phyloP scores from a whole-genome alignment of 192 early-diverging fungal genomes.

The Jimgerdemannia flammicorona region DNA sequence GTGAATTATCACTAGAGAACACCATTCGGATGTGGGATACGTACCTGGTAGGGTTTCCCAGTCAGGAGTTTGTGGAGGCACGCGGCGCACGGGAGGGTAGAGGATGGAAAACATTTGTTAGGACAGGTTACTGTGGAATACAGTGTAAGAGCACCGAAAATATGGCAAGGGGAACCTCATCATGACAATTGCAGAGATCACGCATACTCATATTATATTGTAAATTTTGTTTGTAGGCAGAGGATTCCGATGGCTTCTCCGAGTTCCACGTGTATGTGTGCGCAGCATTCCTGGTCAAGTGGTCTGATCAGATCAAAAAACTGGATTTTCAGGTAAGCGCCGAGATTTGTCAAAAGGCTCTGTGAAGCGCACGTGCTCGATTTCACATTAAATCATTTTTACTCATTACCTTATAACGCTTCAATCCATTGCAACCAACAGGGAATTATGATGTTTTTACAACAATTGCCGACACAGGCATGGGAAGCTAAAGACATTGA shows the following conservation, averaged over 20 bases:
- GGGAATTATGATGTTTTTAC: slow-evolving; percentile 92
- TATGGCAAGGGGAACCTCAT: too few relatives aligned
- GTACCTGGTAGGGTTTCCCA: slow-evolving; percentile 61
- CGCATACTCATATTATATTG: neutral
- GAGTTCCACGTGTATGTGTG: slow-evolving; percentile 99
- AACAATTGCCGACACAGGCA: slow-evolving; percentile 76
- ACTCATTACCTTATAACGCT: neutral
- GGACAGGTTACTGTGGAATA: neutral
- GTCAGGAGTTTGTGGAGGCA: neutral
- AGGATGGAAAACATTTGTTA: neutral
- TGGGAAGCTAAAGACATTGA: slow-evolving; percentile 95
- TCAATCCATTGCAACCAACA: slow-evolving; percentile 19
- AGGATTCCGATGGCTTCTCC: slow-evolving; percentile 88
- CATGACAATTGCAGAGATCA: too few relatives aligned
- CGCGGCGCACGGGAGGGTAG: neutral
- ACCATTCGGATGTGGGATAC: slow-evolving; percentile 99
- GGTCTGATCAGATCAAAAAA: slow-evolving; percentile 77
- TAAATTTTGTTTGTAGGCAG: slow-evolving; percentile 46
- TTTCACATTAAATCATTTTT: slow-evolving; percentile 5
- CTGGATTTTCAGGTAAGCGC: slow-evolving; percentile 83
- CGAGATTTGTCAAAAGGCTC: neutral
- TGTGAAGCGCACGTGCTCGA: neutral
- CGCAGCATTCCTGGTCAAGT: slow-evolving; percentile 96
- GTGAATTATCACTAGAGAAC: slow-evolving; percentile 82
- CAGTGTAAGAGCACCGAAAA: neutral